Base-by-base conservation (phyloP, 176 grass and related monocot species). In the Raddia distichophylla region DNA sequence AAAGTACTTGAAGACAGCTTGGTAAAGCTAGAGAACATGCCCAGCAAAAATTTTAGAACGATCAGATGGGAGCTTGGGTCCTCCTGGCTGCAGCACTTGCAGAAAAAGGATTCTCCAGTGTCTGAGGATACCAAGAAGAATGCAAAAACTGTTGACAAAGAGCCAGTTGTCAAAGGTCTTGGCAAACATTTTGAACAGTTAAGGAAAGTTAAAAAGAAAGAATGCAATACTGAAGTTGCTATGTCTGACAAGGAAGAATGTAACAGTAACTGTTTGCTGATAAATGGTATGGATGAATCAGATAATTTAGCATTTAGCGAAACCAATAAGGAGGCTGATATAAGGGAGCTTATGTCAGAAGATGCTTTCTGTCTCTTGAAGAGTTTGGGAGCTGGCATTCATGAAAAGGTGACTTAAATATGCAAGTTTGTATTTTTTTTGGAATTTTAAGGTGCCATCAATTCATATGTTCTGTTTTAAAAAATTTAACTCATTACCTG, bases 41-140 rank as follows among this genome's bases (percentile, higher is more conserved):
- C 83, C 53, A 32, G 58, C 58, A 73, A 79, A 62, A 85, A 69
- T 40, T 43, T 80, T 71, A 91, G 87, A 79, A 47, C n/a, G 20
- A 84, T 99, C 83, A 93, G 97, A 85, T 99, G 97, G 93, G 97
- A 99, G 71, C 91, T 99, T 83, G 97, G 97, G 67, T 94, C 87
- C 67, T 64, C 80, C 55, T 99, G 93, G 97, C 55, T 90, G 60
- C 90, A 99, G 75, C 69, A 99, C 65, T 92, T 99, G 65, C 90
- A 96, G 87, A 93, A 96, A 89, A 91, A 96, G 20, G 91, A 90
- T 84, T 78, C 87, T 85, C 74, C 71, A 67, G 73, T 49, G 8
- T 51, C 74, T 33, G 86, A 82, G 73, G 83, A 85, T 75, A 22
- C 53, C 43, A 85, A 87, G 59, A 79, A 78, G 45, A 81, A 73